A percentile compares a stretch with the other conserved stretches of the same genome.
Conservation (phyloP, 2,329 filamentous ascomycete species). For the Capronia epimyces region DNA sequence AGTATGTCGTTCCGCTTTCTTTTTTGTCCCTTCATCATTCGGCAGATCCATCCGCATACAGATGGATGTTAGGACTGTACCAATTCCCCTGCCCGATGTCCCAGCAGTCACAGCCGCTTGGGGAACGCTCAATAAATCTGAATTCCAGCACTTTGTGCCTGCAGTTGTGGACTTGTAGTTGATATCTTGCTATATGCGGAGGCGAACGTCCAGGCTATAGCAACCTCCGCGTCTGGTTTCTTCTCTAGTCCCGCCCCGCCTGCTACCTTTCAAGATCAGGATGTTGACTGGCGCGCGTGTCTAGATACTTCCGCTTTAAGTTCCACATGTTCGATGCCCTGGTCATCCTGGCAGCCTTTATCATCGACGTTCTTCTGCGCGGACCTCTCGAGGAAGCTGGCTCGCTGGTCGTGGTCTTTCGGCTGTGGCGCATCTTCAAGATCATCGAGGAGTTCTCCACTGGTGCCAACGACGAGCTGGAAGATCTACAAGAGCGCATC, state of each 20-base stretch:
- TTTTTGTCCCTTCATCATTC: conserved; percentile 2
- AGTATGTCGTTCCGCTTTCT: conserved; percentile 40
- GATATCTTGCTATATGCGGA: too few relatives aligned
- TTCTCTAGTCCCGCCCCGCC: too few relatives aligned
- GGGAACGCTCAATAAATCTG: too few relatives aligned
- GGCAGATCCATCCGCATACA: too few relatives aligned
- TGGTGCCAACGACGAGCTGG: conserved; percentile 58
- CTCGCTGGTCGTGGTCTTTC: conserved; percentile 61
- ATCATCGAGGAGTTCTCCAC: conserved; percentile 64
- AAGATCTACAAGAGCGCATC: conserved; percentile 51
- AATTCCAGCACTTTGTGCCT: too few relatives aligned
- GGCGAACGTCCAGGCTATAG: too few relatives aligned
- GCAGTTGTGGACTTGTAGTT: too few relatives aligned
- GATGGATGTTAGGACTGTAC: too few relatives aligned
- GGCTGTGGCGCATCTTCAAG: conserved; percentile 65
- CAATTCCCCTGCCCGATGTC: too few relatives aligned
- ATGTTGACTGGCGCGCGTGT: not conserved
- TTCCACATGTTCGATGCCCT: conserved; percentile 62
- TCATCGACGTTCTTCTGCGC: conserved; percentile 56
- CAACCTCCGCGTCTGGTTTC: not conserved
- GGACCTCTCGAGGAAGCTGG: conserved; percentile 57
- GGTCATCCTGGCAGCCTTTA: conserved; percentile 58
- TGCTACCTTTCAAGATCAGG: not conserved
- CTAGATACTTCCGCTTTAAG: conserved; percentile 52
- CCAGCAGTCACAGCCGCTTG: too few relatives aligned